phyloP scores from a whole-genome alignment of 208 protist genomes.

The Giardia duodenalis region DNA sequence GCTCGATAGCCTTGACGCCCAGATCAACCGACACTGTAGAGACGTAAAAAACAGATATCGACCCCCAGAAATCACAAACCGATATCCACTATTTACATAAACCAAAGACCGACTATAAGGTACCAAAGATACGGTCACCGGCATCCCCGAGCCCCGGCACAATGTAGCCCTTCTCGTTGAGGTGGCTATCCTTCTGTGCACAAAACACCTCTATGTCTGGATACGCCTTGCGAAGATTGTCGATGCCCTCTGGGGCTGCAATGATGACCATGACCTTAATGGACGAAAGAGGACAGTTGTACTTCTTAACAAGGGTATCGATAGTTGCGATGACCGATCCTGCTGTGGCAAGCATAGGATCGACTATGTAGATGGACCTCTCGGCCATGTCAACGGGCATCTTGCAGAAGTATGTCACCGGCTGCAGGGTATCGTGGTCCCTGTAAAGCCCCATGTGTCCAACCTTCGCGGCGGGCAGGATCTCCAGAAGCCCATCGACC shows the following conservation, averaged over 20 bases:
- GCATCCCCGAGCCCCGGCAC: slow-evolving; percentile 10
- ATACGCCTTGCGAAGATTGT: background rate
- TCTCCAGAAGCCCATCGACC: background rate
- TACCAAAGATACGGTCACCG: slow-evolving; percentile 12
- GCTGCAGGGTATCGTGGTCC: background rate
- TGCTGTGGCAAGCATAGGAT: slow-evolving; percentile 17
- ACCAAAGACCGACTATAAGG: too few relatives aligned
- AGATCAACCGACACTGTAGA: too few relatives aligned
- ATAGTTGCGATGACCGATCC: slow-evolving; percentile 1
- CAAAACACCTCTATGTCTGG: slow-evolving; percentile 11
- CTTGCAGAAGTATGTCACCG: slow-evolving; percentile 4
- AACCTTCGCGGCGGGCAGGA: background rate
- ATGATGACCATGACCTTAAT: background rate
- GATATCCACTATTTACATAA: too few relatives aligned
- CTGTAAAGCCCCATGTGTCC: background rate
- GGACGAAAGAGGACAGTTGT: background rate
- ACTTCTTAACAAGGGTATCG: background rate
- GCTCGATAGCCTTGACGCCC: too few relatives aligned
- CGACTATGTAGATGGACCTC: background rate
- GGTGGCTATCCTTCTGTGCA: background rate
- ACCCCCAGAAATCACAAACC: too few relatives aligned
- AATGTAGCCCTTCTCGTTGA: slow-evolving; percentile 8
- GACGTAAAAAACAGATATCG: too few relatives aligned
- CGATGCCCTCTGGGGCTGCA: background rate
- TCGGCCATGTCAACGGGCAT: background rate